These are phyloP conservation scores for Arachnomyces sp. DNA, from an alignment of 2,329 filamentous ascomycete species.

Conservation along the genomic window DNA sequence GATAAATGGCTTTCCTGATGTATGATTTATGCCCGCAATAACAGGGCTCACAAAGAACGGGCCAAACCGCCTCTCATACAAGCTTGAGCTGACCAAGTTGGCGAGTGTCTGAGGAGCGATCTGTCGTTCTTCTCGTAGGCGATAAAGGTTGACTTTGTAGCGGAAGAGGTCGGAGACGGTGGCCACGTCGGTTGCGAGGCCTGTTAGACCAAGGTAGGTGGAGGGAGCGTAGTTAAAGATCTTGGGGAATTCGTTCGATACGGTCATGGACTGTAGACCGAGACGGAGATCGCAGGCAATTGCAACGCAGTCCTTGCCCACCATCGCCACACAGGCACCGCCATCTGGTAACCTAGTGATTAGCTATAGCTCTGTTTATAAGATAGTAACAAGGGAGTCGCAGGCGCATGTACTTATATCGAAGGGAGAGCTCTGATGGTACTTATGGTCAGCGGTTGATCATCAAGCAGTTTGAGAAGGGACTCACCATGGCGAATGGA, in stretches of 20 bases:
- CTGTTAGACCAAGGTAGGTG: slow-evolving; percentile 90
- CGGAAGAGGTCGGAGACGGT: slow-evolving; percentile 96
- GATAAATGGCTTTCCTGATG: slow-evolving; percentile 90
- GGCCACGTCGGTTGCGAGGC: slow-evolving; percentile 88
- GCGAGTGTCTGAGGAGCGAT: slow-evolving; percentile 93
- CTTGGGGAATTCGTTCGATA: slow-evolving; percentile 99
- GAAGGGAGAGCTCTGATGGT: slow-evolving; percentile 71
- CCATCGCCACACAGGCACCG: slow-evolving; percentile 96
- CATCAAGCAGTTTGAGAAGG: neutral
- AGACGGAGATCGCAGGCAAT: slow-evolving; percentile 98
- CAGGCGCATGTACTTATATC: slow-evolving; percentile 67
- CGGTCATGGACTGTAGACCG: slow-evolving; percentile 88
- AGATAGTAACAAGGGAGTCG: slow-evolving; percentile 4
- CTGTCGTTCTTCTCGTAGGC: slow-evolving; percentile 91
- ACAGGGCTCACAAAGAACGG: slow-evolving; percentile 95
- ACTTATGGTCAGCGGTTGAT: slow-evolving; percentile 25
- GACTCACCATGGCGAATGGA: slow-evolving; percentile 23
- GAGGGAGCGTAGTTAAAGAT: slow-evolving; percentile 91
- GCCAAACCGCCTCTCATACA: slow-evolving; percentile 94
- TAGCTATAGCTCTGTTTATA: slow-evolving; percentile 11
- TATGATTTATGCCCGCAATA: slow-evolving; percentile 88
- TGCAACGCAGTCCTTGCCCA: slow-evolving; percentile 98
- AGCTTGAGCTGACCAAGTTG: slow-evolving; percentile 80
- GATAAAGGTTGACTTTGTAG: slow-evolving; percentile 99
- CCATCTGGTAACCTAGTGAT: slow-evolving; percentile 47